A percentile compares a stretch with the other conserved stretches of the same genome.
These are phyloP conservation scores for Asterochloris erici DNA, from an alignment of 139 green algal species.

Conservation along the genomic window DNA sequence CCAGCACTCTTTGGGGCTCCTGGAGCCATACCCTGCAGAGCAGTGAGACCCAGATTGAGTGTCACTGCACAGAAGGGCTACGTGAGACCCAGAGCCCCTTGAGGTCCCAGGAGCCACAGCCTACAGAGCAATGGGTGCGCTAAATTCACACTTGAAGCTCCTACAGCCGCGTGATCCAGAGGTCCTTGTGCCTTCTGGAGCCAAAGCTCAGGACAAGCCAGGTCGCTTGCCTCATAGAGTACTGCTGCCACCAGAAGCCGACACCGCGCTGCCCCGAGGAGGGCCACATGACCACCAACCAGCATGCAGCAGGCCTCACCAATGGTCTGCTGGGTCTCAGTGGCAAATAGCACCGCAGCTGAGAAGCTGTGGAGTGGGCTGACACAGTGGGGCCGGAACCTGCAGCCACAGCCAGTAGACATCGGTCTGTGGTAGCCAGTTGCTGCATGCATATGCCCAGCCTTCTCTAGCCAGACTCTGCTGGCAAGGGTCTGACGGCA, in stretches of 20 bases:
- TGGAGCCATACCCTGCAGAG: not conserved
- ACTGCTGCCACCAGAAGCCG: not conserved
- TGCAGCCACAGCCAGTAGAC: not conserved
- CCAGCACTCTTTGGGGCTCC: constrained; percentile 75
- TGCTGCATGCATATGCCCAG: not conserved
- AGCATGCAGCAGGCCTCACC: constrained; percentile 31
- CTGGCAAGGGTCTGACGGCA: not conserved
- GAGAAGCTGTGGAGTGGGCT: constrained; percentile 45
- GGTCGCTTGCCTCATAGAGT: not conserved
- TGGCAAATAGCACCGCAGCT: constrained; percentile 61
- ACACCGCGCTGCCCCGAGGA: not conserved
- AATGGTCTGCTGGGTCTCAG: constrained; percentile 73
- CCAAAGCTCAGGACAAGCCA: not conserved
- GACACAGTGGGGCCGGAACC: not conserved
- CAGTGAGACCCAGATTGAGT: not conserved
- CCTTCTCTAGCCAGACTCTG: not conserved
- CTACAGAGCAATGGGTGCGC: not conserved
- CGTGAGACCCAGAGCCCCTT: not conserved
- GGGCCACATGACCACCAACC: not conserved
- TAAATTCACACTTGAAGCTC: not conserved
- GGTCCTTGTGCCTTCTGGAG: not conserved
- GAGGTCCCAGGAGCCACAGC: not conserved
- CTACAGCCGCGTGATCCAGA: too few relatives aligned
- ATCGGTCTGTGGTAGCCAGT: not conserved
- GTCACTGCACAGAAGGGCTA: not conserved